phyloP scores from a whole-genome alignment of 176 grass and related monocot species.

The Hsuehochloa calcarea region DNA sequence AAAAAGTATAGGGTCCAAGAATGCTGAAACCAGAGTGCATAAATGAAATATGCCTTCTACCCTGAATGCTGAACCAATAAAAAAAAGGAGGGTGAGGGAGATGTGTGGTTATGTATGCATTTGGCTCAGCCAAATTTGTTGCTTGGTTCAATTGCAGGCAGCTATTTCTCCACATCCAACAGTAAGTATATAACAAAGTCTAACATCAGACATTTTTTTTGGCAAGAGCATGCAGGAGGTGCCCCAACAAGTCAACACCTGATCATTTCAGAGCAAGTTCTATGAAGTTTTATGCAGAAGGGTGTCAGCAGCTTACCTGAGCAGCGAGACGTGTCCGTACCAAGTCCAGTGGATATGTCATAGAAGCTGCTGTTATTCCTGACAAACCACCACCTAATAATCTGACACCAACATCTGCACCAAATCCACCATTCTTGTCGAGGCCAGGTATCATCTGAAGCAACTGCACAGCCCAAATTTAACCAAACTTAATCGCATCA shows the following conservation, averaged over 20 bases:
- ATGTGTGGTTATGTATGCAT: neutral
- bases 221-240: neutral
- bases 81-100: neutral
- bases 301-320: conserved; percentile 56
- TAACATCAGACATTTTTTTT: neutral
- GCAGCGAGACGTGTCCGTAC: conserved; percentile 86
- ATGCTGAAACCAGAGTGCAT: neutral
- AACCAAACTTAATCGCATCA: conserved; percentile 15
- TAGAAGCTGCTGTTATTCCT: conserved; percentile 88
- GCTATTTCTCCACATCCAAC: neutral
- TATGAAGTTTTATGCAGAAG: neutral
- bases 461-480: conserved; percentile 43
- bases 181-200: neutral
- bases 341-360: conserved; percentile 86
- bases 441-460: conserved; percentile 81
- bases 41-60: neutral
- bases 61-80: neutral
- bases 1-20: neutral
- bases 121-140: neutral
- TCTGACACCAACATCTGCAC: conserved; percentile 70
- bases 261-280: neutral
- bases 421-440: conserved; percentile 56
- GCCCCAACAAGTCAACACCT: neutral
- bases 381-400: conserved; percentile 80
- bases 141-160: neutral